Percentiles rank a stretch among this genome's conserved stretches.
phyloP scores from a whole-genome alignment of 2,329 filamentous ascomycete species.

The Polytolypa hystricis region DNA sequence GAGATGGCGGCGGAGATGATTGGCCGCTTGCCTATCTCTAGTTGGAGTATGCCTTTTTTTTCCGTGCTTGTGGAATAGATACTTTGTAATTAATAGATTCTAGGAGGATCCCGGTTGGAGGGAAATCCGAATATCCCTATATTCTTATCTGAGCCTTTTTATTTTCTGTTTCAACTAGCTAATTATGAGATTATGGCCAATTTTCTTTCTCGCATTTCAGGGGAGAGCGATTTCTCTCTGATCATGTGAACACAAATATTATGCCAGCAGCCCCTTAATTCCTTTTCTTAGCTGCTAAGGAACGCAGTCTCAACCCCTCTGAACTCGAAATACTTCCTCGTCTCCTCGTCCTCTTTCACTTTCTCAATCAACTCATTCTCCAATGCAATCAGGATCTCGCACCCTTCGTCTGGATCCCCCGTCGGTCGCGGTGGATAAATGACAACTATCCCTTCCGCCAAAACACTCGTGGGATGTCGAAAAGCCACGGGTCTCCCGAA shows the following conservation, averaged over 20 bases:
- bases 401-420: conserved; percentile 23
- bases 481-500: conserved; percentile 25
- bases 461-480: conserved; percentile 22
- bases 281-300: too few species aligned
- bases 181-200: too few species aligned
- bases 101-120: too few species aligned
- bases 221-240: too few species aligned
- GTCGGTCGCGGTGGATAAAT: conserved; percentile 22
- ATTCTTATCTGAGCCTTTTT: too few species aligned
- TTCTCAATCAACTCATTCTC: conserved; percentile 23
- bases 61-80: neutral
- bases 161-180: too few species aligned
- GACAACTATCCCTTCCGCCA: conserved; percentile 19
- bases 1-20: conserved; percentile 4
- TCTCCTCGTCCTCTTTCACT: conserved; percentile 26
- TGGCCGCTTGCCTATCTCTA: neutral
- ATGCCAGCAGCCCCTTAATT: too few species aligned
- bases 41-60: too few species aligned
- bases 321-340: conserved; percentile 30
- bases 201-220: too few species aligned
- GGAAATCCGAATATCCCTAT: too few species aligned
- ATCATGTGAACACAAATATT: too few species aligned
- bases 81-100: too few species aligned
- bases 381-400: conserved; percentile 24
- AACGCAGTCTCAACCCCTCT: conserved; percentile 29